Conservation (phyloP, 192 early-diverging fungal species). For the Dissophora globulifera region DNA sequence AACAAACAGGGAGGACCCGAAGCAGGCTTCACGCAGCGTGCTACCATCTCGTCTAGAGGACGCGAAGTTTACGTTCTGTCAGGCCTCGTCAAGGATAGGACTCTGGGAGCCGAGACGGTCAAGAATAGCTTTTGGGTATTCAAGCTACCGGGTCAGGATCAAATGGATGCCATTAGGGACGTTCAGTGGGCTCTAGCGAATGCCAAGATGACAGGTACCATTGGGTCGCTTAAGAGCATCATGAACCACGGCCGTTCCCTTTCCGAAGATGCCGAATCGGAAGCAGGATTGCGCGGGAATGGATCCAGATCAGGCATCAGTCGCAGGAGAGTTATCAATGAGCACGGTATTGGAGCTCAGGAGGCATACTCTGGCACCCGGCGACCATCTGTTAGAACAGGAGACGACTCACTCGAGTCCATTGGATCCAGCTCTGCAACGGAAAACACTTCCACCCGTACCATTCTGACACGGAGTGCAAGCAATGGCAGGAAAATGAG, state of each 20-base stretch:
- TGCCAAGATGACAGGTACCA: conserved; percentile 15
- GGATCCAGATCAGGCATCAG: not conserved
- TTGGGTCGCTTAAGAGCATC: conserved; percentile 50
- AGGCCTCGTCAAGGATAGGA: conserved; percentile 71
- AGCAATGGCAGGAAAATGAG: conserved; percentile 7
- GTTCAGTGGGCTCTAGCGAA: conserved; percentile 27
- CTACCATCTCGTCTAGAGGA: conserved; percentile 80
- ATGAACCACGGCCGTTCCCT: conserved; percentile 30
- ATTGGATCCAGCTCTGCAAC: not conserved
- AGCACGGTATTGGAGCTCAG: not conserved
- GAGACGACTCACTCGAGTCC: not conserved
- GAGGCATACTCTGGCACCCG: not conserved
- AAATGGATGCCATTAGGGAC: conserved; percentile 43
- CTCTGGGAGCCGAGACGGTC: conserved; percentile 65
- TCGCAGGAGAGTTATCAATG: conserved; percentile 13
- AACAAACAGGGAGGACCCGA: conserved; percentile 80
- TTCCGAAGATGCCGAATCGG: conserved; percentile 11
- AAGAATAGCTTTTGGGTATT: conserved; percentile 88
- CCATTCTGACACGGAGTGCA: conserved; percentile 12
- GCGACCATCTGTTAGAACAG: not conserved
- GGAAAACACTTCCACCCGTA: not conserved
- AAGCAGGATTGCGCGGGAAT: not conserved
- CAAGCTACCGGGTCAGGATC: conserved; percentile 56
- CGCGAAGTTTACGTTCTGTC: conserved; percentile 90
- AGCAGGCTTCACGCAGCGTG: conserved; percentile 83